A percentile compares a stretch with the other conserved stretches of the same genome.
These are phyloP conservation scores for Entonaema liquescens DNA, from an alignment of 495 filamentous ascomycete genomes.

Conservation along the genomic window DNA sequence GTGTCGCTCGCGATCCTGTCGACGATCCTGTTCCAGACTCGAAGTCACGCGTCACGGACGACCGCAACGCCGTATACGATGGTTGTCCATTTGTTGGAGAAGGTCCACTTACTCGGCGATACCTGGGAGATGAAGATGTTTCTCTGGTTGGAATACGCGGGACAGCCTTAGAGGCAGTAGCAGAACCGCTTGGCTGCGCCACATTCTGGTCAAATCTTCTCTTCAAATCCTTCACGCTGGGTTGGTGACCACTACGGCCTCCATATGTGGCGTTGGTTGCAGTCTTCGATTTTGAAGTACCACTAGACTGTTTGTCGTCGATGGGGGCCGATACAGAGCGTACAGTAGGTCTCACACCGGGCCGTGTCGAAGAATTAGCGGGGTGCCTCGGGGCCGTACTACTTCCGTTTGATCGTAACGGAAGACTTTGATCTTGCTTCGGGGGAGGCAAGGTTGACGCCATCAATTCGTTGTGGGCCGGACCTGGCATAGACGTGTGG, in stretches of 20 bases:
- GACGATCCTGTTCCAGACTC: conserved; percentile 43
- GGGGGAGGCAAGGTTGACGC: conserved; percentile 48
- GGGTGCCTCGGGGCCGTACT: conserved; percentile 49
- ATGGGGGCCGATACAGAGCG: conserved; percentile 62
- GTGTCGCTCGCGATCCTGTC: conserved; percentile 45
- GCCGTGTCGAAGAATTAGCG: conserved; percentile 42
- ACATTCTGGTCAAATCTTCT: conserved; percentile 61
- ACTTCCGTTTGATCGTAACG: conserved; percentile 48
- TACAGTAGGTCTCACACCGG: conserved; percentile 43
- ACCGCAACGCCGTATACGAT: conserved; percentile 48
- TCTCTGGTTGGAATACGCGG: conserved; percentile 48
- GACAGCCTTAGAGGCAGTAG: conserved; percentile 46
- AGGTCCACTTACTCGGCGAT: conserved; percentile 42
- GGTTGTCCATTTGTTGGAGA: conserved; percentile 45
- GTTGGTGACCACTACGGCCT: conserved; percentile 44
- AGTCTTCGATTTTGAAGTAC: conserved; percentile 44
- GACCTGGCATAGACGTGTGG: conserved; percentile 37
- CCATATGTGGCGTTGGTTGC: conserved; percentile 39
- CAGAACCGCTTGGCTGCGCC: conserved; percentile 35
- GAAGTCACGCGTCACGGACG: conserved; percentile 47
- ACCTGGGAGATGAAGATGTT: conserved; percentile 37
- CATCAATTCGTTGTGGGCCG: conserved; percentile 45
- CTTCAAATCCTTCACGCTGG: conserved; percentile 64
- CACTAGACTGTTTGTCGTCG: conserved; percentile 47
- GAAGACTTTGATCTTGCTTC: conserved; percentile 40